Evolutionary conservation across 768 basidiomycete genomes (phyloP).

Genomic region (Tylopilus sp.): DNA sequence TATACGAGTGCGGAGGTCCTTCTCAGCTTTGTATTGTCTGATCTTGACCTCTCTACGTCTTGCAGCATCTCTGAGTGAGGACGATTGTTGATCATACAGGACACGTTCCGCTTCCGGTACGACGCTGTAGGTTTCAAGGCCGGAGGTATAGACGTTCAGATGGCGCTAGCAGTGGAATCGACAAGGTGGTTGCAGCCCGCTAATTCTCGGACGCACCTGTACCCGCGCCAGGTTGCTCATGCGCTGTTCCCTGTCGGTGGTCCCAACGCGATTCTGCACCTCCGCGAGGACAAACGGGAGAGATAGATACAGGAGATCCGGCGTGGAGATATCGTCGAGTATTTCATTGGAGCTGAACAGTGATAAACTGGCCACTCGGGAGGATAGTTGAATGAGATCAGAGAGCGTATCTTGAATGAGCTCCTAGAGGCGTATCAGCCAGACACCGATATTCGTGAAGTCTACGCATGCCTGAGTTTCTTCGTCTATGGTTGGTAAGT

Average conservation of each 20-base stretch:
- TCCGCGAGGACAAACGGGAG: conserved; percentile 69
- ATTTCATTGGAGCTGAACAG: conserved; percentile 84
- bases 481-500: conserved; percentile 40
- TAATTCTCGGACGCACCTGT: conserved; percentile 45
- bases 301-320: conserved; percentile 70
- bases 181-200: neutral
- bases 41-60: conserved; percentile 86
- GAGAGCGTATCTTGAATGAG: conserved; percentile 51
- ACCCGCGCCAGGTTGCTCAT: conserved; percentile 51
- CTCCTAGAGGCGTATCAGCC: conserved; percentile 41
- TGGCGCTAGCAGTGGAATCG: conserved; percentile 40
- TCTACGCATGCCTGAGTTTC: conserved; percentile 42
- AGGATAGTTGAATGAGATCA: conserved; percentile 52
- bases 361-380: conserved; percentile 55
- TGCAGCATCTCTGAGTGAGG: conserved; percentile 57
- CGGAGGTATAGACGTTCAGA: conserved; percentile 43
- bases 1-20: conserved; percentile 67
- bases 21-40: conserved; percentile 84
- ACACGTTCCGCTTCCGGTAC: conserved; percentile 57
- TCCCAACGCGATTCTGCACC: conserved; percentile 55
- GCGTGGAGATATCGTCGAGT: conserved; percentile 77
- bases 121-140: conserved; percentile 64
- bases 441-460: neutral
- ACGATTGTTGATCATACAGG: conserved; percentile 48
- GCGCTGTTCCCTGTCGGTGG: conserved; percentile 56